phyloP scores from a whole-genome alignment of 2,329 filamentous ascomycete genomes.

The Alternaria angustiovoidea region DNA sequence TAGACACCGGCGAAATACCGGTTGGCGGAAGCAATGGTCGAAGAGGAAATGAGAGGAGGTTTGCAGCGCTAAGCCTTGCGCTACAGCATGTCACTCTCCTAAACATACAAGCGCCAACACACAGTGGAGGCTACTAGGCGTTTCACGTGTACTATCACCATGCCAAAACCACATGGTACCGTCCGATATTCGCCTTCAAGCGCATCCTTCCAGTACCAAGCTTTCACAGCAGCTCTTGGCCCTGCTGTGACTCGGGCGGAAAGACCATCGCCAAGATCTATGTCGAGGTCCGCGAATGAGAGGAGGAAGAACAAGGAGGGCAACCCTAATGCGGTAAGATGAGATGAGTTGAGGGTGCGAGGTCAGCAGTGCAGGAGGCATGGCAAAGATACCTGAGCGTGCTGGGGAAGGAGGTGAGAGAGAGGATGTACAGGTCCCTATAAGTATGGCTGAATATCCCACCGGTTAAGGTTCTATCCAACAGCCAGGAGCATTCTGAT shows the following conservation, averaged over 20 bases:
- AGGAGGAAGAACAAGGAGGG: not conserved
- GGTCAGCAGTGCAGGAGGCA: conserved; percentile 4
- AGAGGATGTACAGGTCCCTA: conserved; percentile 2
- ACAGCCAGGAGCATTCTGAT: conserved; percentile 11
- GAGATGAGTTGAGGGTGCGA: conserved; percentile 1
- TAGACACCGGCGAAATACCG: conserved; percentile 16
- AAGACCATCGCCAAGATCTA: conserved; percentile 16
- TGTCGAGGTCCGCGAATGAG: conserved; percentile 28
- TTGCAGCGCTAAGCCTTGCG: conserved; percentile 22
- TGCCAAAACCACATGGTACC: not conserved
- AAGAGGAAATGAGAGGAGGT: conserved; percentile 7
- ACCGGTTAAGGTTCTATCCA: not conserved
- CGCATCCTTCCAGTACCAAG: conserved; percentile 9
- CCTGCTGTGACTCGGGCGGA: conserved; percentile 13
- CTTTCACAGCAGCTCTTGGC: conserved; percentile 10
- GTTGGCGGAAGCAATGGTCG: conserved; percentile 21
- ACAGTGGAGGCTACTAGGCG: conserved; percentile 17
- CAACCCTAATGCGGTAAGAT: conserved; percentile 10
- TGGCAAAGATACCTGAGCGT: conserved; percentile 7
- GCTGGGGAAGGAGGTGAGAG: not conserved
- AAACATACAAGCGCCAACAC: conserved; percentile 10
- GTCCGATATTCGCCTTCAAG: not conserved
- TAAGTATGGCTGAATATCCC: conserved; percentile 9
- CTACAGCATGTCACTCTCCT: conserved; percentile 5
- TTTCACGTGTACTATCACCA: conserved; percentile 20